Evolutionary conservation across 495 filamentous ascomycete genomes (phyloP), one percentile per base, ranked within the genome.

Genomic region (Daldinia caldariorum): DNA sequence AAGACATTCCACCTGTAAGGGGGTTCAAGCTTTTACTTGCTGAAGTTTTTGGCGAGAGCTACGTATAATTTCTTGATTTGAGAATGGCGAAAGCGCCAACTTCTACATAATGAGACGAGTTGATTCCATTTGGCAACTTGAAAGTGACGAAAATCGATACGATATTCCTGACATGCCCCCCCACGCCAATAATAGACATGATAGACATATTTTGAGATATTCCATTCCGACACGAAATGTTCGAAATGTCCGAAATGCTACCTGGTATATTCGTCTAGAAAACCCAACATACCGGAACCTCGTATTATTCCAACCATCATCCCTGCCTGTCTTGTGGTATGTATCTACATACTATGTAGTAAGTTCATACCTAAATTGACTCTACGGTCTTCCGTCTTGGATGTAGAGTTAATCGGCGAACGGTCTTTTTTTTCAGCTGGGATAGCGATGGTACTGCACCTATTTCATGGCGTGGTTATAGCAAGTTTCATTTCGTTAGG

Each of bases 1-100:
- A 32, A 66, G 70, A 69, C 65, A 68, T 32, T 58, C 61, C 54
- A 53, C 3, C 1, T 53, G 26, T 65, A 65, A 65, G 61, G 64
- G 60, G 59, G 12, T 1, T 60, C 29, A 61, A 50, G 58, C 38
- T 57, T 56, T 47, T n/a, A 6, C 26, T 49, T 20, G 26, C 18
- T 47, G 4, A 18, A 26, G 26, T 37, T 58, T 63, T 43, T 66
- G 18, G 53, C 50, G 58, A 63, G 14, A 54, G 63, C 58, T 54
- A 38, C 20, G 18, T 31, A 13, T 65, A 55, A 13, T 8, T 3
- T 0, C 18, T 31, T 29, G 18, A 47, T 9, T 47, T 1, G 20
- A 47, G 12, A 22, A 20, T 9, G 2, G 20, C 2, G 18, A 47
- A 47, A 9, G 3, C 18, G 20, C 9, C 43, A 3, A n/a, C 0